phyloP scores from a whole-genome alignment of 352 stramenopile genomes.

The Lagenidium giganteum region DNA sequence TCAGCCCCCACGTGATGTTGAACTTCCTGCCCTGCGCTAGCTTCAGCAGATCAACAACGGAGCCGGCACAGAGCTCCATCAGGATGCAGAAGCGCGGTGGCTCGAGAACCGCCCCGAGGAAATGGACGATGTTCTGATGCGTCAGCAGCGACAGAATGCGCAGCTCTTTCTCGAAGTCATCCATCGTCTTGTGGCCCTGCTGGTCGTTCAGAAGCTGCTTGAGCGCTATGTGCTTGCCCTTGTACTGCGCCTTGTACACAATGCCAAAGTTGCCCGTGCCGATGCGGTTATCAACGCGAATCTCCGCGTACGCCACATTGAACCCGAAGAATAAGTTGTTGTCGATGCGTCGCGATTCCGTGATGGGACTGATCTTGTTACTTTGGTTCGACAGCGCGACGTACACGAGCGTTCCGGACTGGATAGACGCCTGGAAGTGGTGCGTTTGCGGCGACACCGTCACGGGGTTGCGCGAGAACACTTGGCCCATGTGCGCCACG shows the following conservation, averaged over 20 bases:
- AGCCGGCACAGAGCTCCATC: slow-evolving; percentile 67
- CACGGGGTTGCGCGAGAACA: slow-evolving; percentile 49
- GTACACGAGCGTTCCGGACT: slow-evolving; percentile 70
- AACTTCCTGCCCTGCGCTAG: slow-evolving; percentile 62
- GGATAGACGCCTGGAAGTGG: slow-evolving; percentile 52
- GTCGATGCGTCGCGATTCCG: slow-evolving; percentile 51
- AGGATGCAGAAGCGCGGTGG: slow-evolving; percentile 71
- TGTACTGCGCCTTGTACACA: slow-evolving; percentile 76
- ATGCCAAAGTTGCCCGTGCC: slow-evolving; percentile 71
- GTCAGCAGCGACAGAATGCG: slow-evolving; percentile 78
- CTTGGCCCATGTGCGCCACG: slow-evolving; percentile 36
- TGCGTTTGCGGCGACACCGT: slow-evolving; percentile 58
- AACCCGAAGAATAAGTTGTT: slow-evolving; percentile 61
- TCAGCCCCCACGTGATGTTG: slow-evolving; percentile 70
- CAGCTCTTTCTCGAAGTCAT: slow-evolving; percentile 78
- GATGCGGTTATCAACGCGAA: slow-evolving; percentile 62
- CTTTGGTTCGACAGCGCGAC: slow-evolving; percentile 66
- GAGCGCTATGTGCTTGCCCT: slow-evolving; percentile 65
- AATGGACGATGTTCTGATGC: slow-evolving; percentile 79
- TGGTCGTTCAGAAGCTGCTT: slow-evolving; percentile 58
- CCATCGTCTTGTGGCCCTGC: slow-evolving; percentile 48
- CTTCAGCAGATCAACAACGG: slow-evolving; percentile 56
- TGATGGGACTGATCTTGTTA: slow-evolving; percentile 40
- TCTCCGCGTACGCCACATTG: slow-evolving; percentile 60
- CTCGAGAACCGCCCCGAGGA: slow-evolving; percentile 63